Percentiles rank a stretch among this genome's conserved stretches.
These are phyloP conservation scores for Heimioporus punctisporus DNA, from an alignment of 1,284 basidiomycete species.

Conservation along the genomic window DNA sequence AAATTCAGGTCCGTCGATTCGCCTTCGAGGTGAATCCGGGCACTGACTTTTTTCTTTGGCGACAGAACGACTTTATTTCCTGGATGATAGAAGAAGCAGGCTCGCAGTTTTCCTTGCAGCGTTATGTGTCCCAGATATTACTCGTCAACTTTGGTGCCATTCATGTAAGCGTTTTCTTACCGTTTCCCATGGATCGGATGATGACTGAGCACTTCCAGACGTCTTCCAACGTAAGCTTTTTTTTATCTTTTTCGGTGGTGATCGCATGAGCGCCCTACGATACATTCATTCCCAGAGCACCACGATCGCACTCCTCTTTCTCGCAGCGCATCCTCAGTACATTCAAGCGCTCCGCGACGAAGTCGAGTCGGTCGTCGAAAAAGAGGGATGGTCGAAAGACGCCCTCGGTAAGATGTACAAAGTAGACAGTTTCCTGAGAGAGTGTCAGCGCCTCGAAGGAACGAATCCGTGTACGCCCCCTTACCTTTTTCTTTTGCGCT, in stretches of 20 bases:
- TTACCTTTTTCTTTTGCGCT: no score
- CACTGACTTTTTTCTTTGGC: not conserved
- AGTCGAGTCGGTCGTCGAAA: constrained; percentile 35
- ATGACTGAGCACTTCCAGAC: no score
- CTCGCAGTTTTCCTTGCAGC: not conserved
- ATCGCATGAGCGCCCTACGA: constrained; percentile 16
- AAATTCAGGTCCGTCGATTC: constrained; percentile 36
- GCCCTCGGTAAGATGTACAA: constrained; percentile 43
- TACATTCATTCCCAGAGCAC: constrained; percentile 23
- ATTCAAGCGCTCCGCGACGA: constrained; percentile 45
- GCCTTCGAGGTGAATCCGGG: not conserved
- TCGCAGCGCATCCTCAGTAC: constrained; percentile 41
- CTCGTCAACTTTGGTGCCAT: constrained; percentile 41
- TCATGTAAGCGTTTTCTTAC: constrained; percentile 22
- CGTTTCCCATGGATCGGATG: not conserved
- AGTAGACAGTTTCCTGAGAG: constrained; percentile 50
- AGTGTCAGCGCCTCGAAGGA: constrained; percentile 35
- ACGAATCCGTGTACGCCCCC: no score
- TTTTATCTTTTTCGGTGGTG: no score
- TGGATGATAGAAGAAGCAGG: constrained; percentile 1
- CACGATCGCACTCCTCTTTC: constrained; percentile 36
- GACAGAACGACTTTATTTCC: not conserved
- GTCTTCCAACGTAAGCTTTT: not conserved
- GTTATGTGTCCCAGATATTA: constrained; percentile 25
- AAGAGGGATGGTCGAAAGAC: constrained; percentile 47